Evolutionary conservation across 805 yeast species (phyloP).

Genomic region (Debaryomyces prosopidis): DNA sequence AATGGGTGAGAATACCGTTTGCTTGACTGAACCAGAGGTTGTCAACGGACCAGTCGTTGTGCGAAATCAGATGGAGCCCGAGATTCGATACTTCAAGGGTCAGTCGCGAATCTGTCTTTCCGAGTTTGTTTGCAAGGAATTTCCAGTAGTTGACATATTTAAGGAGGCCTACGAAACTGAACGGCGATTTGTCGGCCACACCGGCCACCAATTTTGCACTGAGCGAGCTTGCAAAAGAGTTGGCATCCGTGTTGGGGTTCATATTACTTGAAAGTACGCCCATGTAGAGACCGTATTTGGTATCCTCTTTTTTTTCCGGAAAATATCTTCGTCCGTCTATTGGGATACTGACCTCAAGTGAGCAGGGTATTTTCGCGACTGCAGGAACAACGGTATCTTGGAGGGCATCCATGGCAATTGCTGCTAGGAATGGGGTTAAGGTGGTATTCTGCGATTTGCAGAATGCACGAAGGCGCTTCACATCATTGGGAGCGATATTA

Average conservation of each 20-base stretch:
- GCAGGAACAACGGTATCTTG: slow-evolving; percentile 15
- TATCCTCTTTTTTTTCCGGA: slow-evolving; percentile 8
- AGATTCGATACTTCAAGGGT: slow-evolving; percentile 21
- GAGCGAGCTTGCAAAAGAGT: not conserved
- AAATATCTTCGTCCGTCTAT: slow-evolving; percentile 13
- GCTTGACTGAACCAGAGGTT: slow-evolving; percentile 20
- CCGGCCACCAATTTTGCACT: not conserved
- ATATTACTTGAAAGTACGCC: not conserved
- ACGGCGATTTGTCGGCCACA: slow-evolving; percentile 6
- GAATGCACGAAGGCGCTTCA: slow-evolving; percentile 8
- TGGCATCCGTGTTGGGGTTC: no score
- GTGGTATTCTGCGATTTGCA: slow-evolving; percentile 16
- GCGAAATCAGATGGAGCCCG: slow-evolving; percentile 11
- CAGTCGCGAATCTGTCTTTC: slow-evolving; percentile 6
- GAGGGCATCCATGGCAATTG: slow-evolving; percentile 13
- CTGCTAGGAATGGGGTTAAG: slow-evolving; percentile 19
- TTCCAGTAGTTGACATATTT: slow-evolving; percentile 10
- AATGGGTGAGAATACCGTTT: slow-evolving; percentile 13
- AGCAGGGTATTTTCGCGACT: not conserved
- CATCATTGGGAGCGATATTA: slow-evolving; percentile 12
- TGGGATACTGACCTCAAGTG: slow-evolving; percentile 7
- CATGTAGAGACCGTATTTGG: not conserved
- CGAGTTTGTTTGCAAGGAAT: slow-evolving; percentile 8
- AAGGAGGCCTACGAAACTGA: slow-evolving; percentile 13
- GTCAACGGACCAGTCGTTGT: slow-evolving; percentile 8